These are phyloP conservation scores for Aquilaria yunnanensis DNA, from an alignment of 345 rosid genomes.

Conservation along the genomic window DNA sequence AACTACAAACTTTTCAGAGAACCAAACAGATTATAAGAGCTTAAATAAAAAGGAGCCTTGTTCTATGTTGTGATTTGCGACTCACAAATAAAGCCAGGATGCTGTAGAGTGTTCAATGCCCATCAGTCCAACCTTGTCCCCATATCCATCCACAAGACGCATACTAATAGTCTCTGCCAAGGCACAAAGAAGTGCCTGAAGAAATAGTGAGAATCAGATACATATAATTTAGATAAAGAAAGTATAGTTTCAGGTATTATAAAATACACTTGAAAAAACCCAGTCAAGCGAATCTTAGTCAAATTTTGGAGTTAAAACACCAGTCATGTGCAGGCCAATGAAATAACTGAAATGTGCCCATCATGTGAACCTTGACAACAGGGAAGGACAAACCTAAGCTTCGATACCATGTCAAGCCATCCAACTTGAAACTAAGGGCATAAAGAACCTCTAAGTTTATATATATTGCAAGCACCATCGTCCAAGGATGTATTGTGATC, in stretches of 20 bases:
- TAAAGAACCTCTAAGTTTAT: too few species aligned
- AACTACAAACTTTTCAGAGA: too few species aligned
- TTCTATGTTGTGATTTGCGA: constrained; percentile 2
- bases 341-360: neutral
- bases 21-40: too few species aligned
- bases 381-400: neutral
- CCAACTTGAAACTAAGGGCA: too few species aligned
- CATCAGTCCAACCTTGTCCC: constrained; percentile 54
- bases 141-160: constrained; percentile 65
- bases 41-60: neutral
- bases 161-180: constrained; percentile 79
- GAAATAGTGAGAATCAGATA: constrained; percentile 3
- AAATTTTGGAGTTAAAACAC: neutral
- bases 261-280: too few species aligned
- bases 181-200: constrained; percentile 73
- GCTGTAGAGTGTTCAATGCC: constrained; percentile 79
- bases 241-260: neutral
- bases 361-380: neutral
- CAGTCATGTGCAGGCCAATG: neutral
- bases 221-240: neutral
- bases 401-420: neutral
- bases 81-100: constrained; percentile 83
- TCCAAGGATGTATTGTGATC: too few species aligned
- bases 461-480: too few species aligned
- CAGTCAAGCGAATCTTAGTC: too few species aligned